These are phyloP conservation scores for Agaricus sinodeliciosus DNA, from an alignment of 768 basidiomycete species.

Conservation along the genomic window DNA sequence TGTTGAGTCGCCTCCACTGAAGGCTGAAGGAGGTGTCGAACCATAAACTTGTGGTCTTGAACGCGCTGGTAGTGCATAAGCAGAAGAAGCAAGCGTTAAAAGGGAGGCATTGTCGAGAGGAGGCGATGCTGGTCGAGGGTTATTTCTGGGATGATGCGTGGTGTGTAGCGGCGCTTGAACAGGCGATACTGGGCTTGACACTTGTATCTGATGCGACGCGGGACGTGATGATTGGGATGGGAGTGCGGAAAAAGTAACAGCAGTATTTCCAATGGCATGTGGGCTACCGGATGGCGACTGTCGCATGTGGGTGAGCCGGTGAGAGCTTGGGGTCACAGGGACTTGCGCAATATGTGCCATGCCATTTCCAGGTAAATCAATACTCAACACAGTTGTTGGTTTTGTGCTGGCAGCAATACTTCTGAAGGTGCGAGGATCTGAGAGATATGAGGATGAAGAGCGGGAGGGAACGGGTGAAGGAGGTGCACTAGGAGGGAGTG, in stretches of 20 bases:
- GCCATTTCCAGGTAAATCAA: constrained; percentile 74
- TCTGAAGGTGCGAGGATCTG: constrained; percentile 73
- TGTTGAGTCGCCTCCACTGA: constrained; percentile 43
- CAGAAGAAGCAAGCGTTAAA: constrained; percentile 89
- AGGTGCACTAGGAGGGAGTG: constrained; percentile 82
- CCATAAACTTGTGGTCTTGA: constrained; percentile 33
- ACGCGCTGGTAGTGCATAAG: constrained; percentile 68
- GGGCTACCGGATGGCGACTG: constrained; percentile 48
- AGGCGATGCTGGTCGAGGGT: constrained; percentile 87
- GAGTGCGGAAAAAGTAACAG: constrained; percentile 71
- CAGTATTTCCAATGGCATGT: constrained; percentile 16
- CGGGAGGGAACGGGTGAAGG: constrained; percentile 83
- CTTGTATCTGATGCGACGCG: constrained; percentile 22
- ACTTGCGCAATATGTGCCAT: constrained; percentile 92
- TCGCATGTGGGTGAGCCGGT: constrained; percentile 57
- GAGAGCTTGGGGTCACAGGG: constrained; percentile 51
- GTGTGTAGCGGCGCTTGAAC: constrained; percentile 87
- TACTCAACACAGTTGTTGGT: constrained; percentile 89
- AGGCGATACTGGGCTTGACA: constrained; percentile 20
- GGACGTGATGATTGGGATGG: constrained; percentile 37
- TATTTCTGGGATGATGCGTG: constrained; percentile 90
- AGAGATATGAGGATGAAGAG: constrained; percentile 79
- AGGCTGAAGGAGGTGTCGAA: constrained; percentile 29
- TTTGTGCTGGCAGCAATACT: constrained; percentile 88
- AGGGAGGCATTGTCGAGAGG: constrained; percentile 90